Percentiles rank a stretch among this genome's conserved stretches.
Conservation (phyloP, 768 basidiomycete species). For the Naganishia vishniacii region DNA sequence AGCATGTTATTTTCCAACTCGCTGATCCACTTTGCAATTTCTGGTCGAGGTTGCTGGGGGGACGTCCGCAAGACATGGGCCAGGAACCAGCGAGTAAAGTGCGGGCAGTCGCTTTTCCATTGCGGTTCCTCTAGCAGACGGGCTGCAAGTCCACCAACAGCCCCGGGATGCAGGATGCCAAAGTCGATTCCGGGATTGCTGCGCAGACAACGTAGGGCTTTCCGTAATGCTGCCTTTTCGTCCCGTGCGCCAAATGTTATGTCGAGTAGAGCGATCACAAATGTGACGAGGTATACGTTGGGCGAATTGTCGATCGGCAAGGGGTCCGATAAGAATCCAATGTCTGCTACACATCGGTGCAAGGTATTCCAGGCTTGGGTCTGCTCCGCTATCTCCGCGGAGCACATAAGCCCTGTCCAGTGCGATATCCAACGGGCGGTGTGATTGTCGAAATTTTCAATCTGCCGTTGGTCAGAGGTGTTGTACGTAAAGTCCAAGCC, state of each 20-base stretch:
- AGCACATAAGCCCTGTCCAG: neutral
- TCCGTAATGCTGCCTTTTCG: neutral
- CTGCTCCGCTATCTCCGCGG: neutral
- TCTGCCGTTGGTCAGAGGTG: conserved; percentile 11
- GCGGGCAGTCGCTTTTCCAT: conserved; percentile 11
- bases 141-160: neutral
- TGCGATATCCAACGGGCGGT: neutral
- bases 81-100: conserved; percentile 12
- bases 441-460: conserved; percentile 3
- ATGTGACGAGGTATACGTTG: conserved; percentile 5
- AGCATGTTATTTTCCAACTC: neutral
- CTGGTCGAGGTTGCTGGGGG: neutral
- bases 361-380: neutral
- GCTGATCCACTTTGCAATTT: neutral
- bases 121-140: neutral
- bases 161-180: neutral
- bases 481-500: conserved; percentile 9
- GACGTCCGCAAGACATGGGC: neutral
- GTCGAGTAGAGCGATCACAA: neutral
- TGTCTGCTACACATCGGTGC: neutral
- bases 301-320: conserved; percentile 14
- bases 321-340: conserved; percentile 8
- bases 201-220: conserved; percentile 11
- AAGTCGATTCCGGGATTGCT: conserved; percentile 15
- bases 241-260: neutral